Conservation (phyloP, 2,329 filamentous ascomycete species). For the Neofusicoccum cordaticola region DNA sequence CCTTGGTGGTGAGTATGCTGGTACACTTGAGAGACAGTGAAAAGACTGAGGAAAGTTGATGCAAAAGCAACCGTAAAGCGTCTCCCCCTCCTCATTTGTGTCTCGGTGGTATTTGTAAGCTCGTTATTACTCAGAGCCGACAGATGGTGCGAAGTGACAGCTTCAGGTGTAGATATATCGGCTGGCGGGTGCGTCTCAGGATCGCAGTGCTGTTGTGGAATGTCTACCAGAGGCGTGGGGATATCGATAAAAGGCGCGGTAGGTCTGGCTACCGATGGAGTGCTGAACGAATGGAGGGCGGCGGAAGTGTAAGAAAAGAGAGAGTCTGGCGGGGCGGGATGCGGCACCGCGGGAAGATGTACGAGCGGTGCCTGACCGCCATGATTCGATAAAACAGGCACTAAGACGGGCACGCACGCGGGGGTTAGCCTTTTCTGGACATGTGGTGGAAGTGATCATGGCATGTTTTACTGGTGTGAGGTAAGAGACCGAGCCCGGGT, state of each 20-base stretch:
- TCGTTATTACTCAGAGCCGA: conserved; percentile 22
- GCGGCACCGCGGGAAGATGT: conserved; percentile 6
- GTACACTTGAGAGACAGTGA: conserved; percentile 36
- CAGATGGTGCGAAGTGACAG: not conserved
- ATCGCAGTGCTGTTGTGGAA: not conserved
- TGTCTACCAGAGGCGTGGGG: conserved; percentile 18
- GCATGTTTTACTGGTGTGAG: conserved; percentile 11
- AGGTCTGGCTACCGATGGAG: conserved; percentile 5
- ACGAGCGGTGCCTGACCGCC: conserved; percentile 19
- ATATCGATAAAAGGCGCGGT: conserved; percentile 12
- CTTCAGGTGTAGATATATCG: not conserved
- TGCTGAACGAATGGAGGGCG: conserved; percentile 4
- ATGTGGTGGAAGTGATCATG: not conserved
- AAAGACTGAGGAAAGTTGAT: conserved; percentile 36
- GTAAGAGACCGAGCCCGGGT: not conserved
- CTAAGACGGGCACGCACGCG: not conserved
- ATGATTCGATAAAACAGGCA: conserved; percentile 13
- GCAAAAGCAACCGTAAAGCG: conserved; percentile 33
- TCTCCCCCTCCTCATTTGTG: conserved; percentile 34
- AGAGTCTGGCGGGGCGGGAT: not conserved
- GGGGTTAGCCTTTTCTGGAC: conserved; percentile 12
- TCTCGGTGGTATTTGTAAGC: conserved; percentile 20
- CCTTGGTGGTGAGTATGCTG: conserved; percentile 31
- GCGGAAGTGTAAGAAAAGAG: conserved; percentile 1
- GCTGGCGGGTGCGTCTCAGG: not conserved